Evolutionary conservation across 306 rosid genomes (phyloP).

Genomic region (Potentilla sterilis): DNA sequence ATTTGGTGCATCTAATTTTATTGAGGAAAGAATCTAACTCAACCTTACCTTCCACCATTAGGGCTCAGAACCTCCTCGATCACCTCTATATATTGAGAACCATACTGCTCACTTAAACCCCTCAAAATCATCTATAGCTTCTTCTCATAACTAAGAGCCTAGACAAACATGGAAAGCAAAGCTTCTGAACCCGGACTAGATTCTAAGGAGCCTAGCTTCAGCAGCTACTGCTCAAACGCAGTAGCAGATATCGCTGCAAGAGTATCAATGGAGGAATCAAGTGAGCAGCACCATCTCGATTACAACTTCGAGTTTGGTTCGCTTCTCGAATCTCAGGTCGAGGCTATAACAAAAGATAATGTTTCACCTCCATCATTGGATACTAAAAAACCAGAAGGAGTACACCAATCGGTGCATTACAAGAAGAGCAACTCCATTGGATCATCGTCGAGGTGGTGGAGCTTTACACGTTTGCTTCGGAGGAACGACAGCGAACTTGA

Average conservation of each 20-base stretch:
- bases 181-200: background rate
- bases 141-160: background rate
- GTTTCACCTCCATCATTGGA: background rate
- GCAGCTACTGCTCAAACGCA: constrained; percentile 1
- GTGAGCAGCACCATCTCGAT: background rate
- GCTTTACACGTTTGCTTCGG: background rate
- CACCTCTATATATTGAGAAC: background rate
- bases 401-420: background rate
- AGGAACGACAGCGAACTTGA: background rate
- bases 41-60: background rate
- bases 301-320: background rate
- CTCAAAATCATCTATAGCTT: background rate
- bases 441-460: background rate
- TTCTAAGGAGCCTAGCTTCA: background rate
- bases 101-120: background rate
- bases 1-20: too few species aligned
- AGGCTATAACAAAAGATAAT: background rate
- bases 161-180: background rate
- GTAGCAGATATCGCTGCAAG: background rate
- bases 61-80: background rate
- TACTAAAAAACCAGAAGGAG: background rate
- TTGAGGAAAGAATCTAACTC: background rate
- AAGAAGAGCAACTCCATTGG: background rate
- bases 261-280: constrained; percentile 1
- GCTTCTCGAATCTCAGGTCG: background rate